Evolutionary conservation across 805 yeast species (phyloP).

Genomic region (Candida palmyrensis): DNA sequence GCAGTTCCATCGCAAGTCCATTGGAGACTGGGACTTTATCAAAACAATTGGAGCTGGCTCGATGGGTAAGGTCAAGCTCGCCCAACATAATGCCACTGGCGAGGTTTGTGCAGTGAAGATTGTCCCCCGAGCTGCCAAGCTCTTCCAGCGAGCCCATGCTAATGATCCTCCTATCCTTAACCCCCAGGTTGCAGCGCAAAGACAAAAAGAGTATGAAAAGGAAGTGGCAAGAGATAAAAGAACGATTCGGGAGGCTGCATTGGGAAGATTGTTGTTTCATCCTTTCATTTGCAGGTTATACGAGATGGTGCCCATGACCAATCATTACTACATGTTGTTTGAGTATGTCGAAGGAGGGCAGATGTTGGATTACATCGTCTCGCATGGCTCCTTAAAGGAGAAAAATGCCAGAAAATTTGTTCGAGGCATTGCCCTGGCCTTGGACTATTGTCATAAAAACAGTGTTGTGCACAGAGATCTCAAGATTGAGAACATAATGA

Average conservation of each 20-base stretch:
- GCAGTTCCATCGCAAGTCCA: slow-evolving; percentile 76
- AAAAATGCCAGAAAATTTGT: slow-evolving; percentile 92
- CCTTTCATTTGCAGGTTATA: slow-evolving; percentile 87
- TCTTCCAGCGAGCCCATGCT: slow-evolving; percentile 67
- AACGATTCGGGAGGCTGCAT: slow-evolving; percentile 91
- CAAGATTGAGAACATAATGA: slow-evolving; percentile 94
- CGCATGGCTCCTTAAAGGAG: slow-evolving; percentile 93
- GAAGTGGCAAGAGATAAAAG: slow-evolving; percentile 88
- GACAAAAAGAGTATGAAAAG: slow-evolving; percentile 68
- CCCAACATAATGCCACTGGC: slow-evolving; percentile 74
- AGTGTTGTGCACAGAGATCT: slow-evolving; percentile 96
- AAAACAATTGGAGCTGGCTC: slow-evolving; percentile 98
- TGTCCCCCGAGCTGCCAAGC: slow-evolving; percentile 81
- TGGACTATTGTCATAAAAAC: slow-evolving; percentile 89
- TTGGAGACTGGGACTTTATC: slow-evolving; percentile 95
- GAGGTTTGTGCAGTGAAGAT: slow-evolving; percentile 90
- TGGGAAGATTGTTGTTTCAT: slow-evolving; percentile 85
- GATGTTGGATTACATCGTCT: slow-evolving; percentile 92
- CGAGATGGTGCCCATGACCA: slow-evolving; percentile 95
- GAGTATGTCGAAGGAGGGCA: slow-evolving; percentile 98
- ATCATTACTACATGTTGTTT: slow-evolving; percentile 93
- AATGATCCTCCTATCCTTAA: slow-evolving; percentile 62
- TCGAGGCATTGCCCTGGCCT: slow-evolving; percentile 88
- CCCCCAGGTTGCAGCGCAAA: slow-evolving; percentile 51
- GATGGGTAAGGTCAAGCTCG: slow-evolving; percentile 97